phyloP scores from a whole-genome alignment of 1,284 basidiomycete genomes.

The Ganoderma lucidum region DNA sequence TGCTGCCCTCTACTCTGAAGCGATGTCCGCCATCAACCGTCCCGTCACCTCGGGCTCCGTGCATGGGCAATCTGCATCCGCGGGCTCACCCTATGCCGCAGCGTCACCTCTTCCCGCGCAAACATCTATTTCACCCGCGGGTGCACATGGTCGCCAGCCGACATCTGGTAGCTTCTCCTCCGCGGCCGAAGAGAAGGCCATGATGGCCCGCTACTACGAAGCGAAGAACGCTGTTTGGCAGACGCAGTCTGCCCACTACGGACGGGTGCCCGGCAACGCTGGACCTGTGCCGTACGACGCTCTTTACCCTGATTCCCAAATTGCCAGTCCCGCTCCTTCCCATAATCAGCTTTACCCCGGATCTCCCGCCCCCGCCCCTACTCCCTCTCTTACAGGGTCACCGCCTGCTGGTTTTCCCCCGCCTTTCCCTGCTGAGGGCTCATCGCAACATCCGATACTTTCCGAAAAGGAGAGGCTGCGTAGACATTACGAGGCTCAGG shows the following conservation, averaged over 20 bases:
- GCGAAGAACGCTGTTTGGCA: constrained; percentile 75
- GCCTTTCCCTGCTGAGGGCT: constrained; percentile 32
- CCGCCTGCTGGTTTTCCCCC: constrained; percentile 35
- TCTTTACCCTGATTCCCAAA: constrained; percentile 52
- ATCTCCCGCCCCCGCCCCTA: constrained; percentile 29
- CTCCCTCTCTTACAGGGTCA: not conserved
- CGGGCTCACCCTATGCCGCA: constrained; percentile 7
- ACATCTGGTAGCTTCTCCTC: constrained; percentile 38
- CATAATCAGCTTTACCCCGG: constrained; percentile 22
- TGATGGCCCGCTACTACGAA: constrained; percentile 69
- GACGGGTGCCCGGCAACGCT: constrained; percentile 35
- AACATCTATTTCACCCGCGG: constrained; percentile 5
- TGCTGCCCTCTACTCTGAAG: constrained; percentile 54
- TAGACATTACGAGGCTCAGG: constrained; percentile 68
- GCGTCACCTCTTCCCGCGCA: not conserved
- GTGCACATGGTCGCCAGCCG: constrained; percentile 11
- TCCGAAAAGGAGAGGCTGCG: constrained; percentile 59
- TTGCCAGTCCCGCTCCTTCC: constrained; percentile 18
- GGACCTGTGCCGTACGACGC: constrained; percentile 62
- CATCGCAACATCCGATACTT: constrained; percentile 38
- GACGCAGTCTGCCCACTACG: constrained; percentile 48
- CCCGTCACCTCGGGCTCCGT: constrained; percentile 16
- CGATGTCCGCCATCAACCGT: constrained; percentile 50
- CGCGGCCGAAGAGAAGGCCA: constrained; percentile 69
- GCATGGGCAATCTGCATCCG: not conserved